Evolutionary conservation across 208 protist genomes (phyloP), one percentile per base, ranked within the genome.

Genomic region (Trypanosoma boissoni): DNA sequence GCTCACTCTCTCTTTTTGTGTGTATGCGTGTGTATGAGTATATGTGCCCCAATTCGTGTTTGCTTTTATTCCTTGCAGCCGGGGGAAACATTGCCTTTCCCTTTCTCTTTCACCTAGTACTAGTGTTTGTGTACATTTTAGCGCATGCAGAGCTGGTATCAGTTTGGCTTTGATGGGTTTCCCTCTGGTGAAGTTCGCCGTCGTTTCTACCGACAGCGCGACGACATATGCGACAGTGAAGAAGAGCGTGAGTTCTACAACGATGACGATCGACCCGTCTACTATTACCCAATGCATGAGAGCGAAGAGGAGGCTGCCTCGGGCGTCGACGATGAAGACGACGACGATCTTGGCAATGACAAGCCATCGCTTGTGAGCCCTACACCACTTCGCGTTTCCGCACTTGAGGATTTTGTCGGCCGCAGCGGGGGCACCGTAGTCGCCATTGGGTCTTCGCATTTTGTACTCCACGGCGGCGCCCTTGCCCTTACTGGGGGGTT

Each of bases 161-260:
- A 88, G 26, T 93, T 91, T 62, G 86, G 86, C 42, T 93, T 81
- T 71, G 72, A 85, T 62, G 82, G 86, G 8, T 93, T 88, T 41
- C 86, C 86, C 9, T 73, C 73, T 23, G 86, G 86, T 2, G 86
- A 88, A 46, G 71, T 75, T 53, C 73, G 86, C 10, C 69, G 69
- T n/a, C 83, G 80, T 58, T 94, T 94, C 53, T 94, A 85, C 54
- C 74, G 83, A 31, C 83, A 94, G 58, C 80, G 86, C 28, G 86
- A 94, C 48, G 86, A 94, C 54, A 80, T 80, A 2, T 90, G 82
- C 64, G 80, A 84, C 41, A 94, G 86, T 67, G 82, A 91, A 56
- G 86, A 94, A 58, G 86, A 94, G 32, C 48, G 67, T 27, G 80
- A 84, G 56, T 52, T 36, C 4, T 78, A 83, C 64, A 76, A 90